Evolutionary conservation across 2,329 filamentous ascomycete species (phyloP), one percentile per base, ranked within the genome.

Genomic region (Ramularia endophylla): DNA sequence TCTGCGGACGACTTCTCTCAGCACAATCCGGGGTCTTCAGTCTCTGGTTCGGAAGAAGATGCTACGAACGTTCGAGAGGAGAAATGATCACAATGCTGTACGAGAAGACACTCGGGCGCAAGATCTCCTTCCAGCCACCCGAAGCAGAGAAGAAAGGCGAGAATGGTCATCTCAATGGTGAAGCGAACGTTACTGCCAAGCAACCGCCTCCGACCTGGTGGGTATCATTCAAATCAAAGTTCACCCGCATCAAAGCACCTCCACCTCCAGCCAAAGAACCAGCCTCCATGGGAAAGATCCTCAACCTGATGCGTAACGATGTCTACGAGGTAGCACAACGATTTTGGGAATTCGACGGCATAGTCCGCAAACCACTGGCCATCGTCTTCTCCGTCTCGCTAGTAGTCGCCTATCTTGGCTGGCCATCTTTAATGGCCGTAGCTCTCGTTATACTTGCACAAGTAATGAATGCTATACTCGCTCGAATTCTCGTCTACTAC

Each of bases 81-180:
- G 87, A 94, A 64, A 78, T 90, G 74, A 83, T 90, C 44, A 89
- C 85, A 12, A 87, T 87, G 77, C 72, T 89, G 9, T 87, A 87
- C 55, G 84, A 87, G 55, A 90, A 90, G 62, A 84, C 82, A 0
- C 61, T 87, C 9, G 75, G 77, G 8, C 68, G 83, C 5, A 87
- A 87, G 61, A 77, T 74, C 18, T 59, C 55, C 13, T 59, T 60
- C 38, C 48, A 53, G n/a, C 34, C 38, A 13, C 29, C 32, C n/a
- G 54, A 51, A 8, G 28, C 45, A 9, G 40, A 44, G 13, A 41
- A 46, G 18, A 43, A 42, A 7, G 25, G 19, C 6, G 29, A 36
- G 13, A 46, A 46, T 5, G 33, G 42, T 11, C 19, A 37, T 19
- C 32, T 32, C 13, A 53, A 56, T 27, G 52, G 46, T 9, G 37